phyloP scores from a whole-genome alignment of 1,284 basidiomycete genomes.

The Cutaneotrichosporon cutaneum region DNA sequence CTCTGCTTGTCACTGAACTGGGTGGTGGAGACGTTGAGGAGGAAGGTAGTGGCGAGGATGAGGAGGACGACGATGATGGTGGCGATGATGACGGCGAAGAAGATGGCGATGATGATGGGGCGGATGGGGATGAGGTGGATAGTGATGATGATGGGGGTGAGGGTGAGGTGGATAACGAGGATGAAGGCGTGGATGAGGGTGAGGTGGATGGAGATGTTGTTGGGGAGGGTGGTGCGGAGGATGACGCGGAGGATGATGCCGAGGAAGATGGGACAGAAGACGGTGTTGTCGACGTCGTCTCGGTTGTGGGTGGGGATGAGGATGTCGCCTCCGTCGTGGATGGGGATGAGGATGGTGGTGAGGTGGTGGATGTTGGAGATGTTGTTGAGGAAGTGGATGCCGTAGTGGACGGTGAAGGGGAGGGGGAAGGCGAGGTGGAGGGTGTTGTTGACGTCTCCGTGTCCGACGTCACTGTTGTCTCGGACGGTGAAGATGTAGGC shows the following conservation, averaged over 20 bases:
- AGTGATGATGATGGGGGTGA: not conserved
- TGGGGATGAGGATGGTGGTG: slow-evolving; percentile 1
- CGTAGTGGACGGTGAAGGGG: slow-evolving; percentile 8
- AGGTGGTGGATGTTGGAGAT: not conserved
- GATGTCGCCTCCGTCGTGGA: no score
- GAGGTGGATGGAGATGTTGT: no score
- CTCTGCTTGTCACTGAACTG: not conserved
- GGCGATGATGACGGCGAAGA: not conserved
- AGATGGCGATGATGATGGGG: no score
- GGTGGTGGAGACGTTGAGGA: not conserved
- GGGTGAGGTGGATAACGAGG: not conserved
- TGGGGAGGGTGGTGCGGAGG: no score
- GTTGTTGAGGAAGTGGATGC: slow-evolving; percentile 10
- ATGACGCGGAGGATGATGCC: no score
- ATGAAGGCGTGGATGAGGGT: not conserved
- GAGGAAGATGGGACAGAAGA: slow-evolving; percentile 9
- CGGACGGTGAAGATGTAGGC: not conserved
- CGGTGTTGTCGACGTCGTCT: not conserved
- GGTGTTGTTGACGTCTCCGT: not conserved
- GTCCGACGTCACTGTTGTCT: slow-evolving; percentile 2
- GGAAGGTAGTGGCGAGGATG: not conserved
- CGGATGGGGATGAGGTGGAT: not conserved
- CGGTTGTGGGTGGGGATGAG: not conserved
- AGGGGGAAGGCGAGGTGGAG: slow-evolving; percentile 5
- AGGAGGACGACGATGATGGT: not conserved